A percentile compares a stretch with the other conserved stretches of the same genome.
phyloP scores from a whole-genome alignment of 2,329 filamentous ascomycete genomes.

The Pleurostoma richardsiae region DNA sequence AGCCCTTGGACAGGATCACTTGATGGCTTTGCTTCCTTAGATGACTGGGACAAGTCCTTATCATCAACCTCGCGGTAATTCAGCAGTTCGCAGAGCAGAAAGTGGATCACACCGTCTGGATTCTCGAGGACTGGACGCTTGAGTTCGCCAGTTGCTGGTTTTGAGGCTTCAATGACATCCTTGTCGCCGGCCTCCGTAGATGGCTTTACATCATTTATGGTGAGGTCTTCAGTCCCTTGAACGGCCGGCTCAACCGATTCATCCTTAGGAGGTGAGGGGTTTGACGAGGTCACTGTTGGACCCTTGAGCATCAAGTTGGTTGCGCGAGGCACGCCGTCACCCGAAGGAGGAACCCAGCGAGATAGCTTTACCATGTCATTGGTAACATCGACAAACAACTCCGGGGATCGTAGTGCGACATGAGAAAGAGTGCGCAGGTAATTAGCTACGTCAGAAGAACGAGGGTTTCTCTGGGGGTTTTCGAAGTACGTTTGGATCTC shows the following conservation, averaged over 20 bases:
- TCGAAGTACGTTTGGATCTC: slow-evolving; percentile 81
- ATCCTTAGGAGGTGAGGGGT: slow-evolving; percentile 20
- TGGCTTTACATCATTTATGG: slow-evolving; percentile 50
- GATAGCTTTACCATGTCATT: slow-evolving; percentile 77
- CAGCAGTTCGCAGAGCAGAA: slow-evolving; percentile 84
- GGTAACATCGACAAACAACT: slow-evolving; percentile 81
- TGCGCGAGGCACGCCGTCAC: slow-evolving; percentile 18
- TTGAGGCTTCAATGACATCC: slow-evolving; percentile 60
- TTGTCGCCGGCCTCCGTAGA: slow-evolving; percentile 56
- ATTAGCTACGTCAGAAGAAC: slow-evolving; percentile 61
- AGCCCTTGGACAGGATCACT: slow-evolving; percentile 4
- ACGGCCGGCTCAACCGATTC: slow-evolving; percentile 38
- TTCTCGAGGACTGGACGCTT: slow-evolving; percentile 86
- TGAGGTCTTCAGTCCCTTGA: slow-evolving; percentile 38
- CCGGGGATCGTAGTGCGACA: slow-evolving; percentile 73
- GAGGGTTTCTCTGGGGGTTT: slow-evolving; percentile 38
- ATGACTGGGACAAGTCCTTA: slow-evolving; percentile 51
- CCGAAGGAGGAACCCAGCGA: slow-evolving; percentile 44
- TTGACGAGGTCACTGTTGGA: not conserved
- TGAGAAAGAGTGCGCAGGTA: slow-evolving; percentile 77
- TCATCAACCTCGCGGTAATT: slow-evolving; percentile 93
- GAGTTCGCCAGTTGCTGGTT: slow-evolving; percentile 53
- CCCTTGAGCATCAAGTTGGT: slow-evolving; percentile 7
- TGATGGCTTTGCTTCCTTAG: slow-evolving; percentile 36
- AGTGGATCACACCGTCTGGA: slow-evolving; percentile 92